Evolutionary conservation across 169 alveolate genomes (phyloP).

Genomic region (Plasmodium yoelii): DNA sequence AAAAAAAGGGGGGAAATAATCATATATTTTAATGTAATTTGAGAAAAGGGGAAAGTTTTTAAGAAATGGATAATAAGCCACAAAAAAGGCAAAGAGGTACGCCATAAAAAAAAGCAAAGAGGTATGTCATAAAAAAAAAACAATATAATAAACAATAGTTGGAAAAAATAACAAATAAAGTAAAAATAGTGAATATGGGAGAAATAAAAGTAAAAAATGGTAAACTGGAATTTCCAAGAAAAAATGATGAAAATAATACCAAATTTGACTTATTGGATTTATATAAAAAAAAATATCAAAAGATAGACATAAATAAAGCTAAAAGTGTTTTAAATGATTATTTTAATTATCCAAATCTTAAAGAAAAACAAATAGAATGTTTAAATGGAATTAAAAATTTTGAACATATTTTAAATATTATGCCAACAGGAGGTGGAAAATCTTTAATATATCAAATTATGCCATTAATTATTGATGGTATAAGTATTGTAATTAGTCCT

Average conservation of each 20-base stretch:
- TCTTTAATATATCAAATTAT: conserved; percentile 95
- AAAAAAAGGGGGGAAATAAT: too few species aligned
- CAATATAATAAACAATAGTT: too few species aligned
- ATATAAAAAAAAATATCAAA: conserved; percentile 43
- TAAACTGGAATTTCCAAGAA: background rate
- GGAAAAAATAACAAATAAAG: too few species aligned
- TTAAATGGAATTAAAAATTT: conserved; percentile 91
- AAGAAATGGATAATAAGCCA: too few species aligned
- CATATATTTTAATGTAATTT: too few species aligned
- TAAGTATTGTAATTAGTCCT: conserved; percentile 97
- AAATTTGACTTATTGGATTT: background rate
- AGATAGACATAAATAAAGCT: conserved; percentile 46
- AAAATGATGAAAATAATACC: background rate
- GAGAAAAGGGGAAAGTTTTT: too few species aligned
- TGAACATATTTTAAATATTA: conserved; percentile 92
- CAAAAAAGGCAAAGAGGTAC: too few species aligned
- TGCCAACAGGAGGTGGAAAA: conserved; percentile 99
- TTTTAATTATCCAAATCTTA: conserved; percentile 79
- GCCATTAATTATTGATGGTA: conserved; percentile 91
- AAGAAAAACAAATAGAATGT: conserved; percentile 93
- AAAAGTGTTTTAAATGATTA: conserved; percentile 32
- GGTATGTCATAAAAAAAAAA: too few species aligned
- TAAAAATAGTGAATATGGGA: background rate
- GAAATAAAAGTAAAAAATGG: conserved; percentile 3
- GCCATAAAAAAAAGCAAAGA: too few species aligned